phyloP scores from a whole-genome alignment of 164 flowering plant genomes.

The Vitis amurensis region DNA sequence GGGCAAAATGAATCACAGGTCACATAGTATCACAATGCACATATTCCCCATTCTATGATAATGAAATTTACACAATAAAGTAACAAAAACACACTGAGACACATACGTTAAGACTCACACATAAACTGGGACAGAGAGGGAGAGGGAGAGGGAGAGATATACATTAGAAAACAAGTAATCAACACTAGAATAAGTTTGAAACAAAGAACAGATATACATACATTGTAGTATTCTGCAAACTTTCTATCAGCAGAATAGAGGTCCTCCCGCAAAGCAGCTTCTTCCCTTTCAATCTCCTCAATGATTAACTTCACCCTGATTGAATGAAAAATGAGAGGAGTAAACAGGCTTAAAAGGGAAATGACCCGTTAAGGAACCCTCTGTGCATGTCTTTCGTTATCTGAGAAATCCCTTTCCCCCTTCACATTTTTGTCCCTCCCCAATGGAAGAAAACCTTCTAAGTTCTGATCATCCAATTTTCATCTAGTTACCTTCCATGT shows the following conservation, averaged over 20 bases:
- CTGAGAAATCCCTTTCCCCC: no score
- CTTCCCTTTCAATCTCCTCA: constrained; percentile 95
- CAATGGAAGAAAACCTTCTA: no score
- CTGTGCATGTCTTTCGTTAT: no score
- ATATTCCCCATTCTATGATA: background rate
- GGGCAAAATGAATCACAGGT: constrained; percentile 5
- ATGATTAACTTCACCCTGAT: constrained; percentile 80
- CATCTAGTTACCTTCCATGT: no score
- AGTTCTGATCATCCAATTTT: no score
- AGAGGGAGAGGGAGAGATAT: no score
- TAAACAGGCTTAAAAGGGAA: background rate
- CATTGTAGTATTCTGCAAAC: constrained; percentile 92
- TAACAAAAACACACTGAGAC: background rate
- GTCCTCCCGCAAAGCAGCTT: constrained; percentile 77
- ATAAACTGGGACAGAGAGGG: no score
- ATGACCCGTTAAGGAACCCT: no score
- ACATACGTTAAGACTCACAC: no score
- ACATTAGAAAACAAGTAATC: no score
- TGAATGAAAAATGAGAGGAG: constrained; percentile 2
- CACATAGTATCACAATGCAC: background rate
- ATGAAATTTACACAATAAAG: background rate
- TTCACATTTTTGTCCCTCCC: no score
- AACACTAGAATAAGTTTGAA: background rate
- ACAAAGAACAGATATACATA: constrained; percentile 20
- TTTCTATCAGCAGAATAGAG: constrained; percentile 92